A percentile compares a stretch with the other conserved stretches of the same genome.
phyloP scores from a whole-genome alignment of 768 basidiomycete species.

The Tylopilus felleus region DNA sequence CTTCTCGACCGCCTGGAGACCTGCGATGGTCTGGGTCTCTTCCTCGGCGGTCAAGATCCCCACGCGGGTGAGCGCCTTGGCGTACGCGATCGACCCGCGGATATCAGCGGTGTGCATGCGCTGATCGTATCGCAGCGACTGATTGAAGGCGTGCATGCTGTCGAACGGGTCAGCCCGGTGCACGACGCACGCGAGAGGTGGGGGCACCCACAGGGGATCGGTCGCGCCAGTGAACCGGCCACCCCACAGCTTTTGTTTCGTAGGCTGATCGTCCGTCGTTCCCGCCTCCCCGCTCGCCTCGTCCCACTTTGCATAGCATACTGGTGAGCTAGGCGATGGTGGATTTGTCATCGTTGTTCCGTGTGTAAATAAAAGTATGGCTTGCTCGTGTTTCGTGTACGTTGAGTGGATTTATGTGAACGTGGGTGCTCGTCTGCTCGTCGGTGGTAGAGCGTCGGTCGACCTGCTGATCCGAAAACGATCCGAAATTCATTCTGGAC shows the following conservation, averaged over 20 bases:
- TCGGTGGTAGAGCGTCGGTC: too few relatives aligned
- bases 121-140: conserved; percentile 91
- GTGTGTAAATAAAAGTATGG: too few relatives aligned
- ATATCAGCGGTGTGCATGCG: conserved; percentile 93
- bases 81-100: conserved; percentile 91
- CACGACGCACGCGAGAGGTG: not conserved
- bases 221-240: conserved; percentile 87
- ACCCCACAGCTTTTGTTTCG: conserved; percentile 82
- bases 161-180: conserved; percentile 1
- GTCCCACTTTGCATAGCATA: too few relatives aligned
- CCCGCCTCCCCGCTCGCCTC: too few relatives aligned
- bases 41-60: conserved; percentile 82
- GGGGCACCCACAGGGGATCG: conserved; percentile 46
- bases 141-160: conserved; percentile 98
- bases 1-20: conserved; percentile 67
- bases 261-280: conserved; percentile 41
- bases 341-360: too few relatives aligned
- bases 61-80: conserved; percentile 77
- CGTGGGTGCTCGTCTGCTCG: too few relatives aligned
- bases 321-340: too few relatives aligned
- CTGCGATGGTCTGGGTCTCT: conserved; percentile 65
- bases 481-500: too few relatives aligned
- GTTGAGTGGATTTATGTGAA: too few relatives aligned
- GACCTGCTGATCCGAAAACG: too few relatives aligned
- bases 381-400: too few relatives aligned